Evolutionary conservation across 2,329 filamentous ascomycete genomes (phyloP), one percentile per base, ranked within the genome.

Genomic region (Albophoma yamanashiensis): DNA sequence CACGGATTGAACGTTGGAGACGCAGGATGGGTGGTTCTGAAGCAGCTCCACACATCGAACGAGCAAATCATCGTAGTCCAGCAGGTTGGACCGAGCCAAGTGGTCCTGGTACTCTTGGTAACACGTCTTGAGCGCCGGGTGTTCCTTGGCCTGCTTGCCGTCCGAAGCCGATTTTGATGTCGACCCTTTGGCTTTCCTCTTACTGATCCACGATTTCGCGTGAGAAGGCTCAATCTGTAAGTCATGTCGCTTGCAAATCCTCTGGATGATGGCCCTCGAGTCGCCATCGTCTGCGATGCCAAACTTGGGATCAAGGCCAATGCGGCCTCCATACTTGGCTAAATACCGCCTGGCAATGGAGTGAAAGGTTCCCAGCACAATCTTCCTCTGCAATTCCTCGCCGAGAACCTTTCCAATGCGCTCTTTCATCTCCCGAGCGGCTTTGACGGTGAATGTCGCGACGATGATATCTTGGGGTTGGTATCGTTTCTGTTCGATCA

Each of bases 361-460:
- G 75, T 99, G 93, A 66, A 99, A 97, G 0, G 94, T 99, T 22
- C 93, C 93, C 4, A 99, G 78, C 39, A 97, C 83, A 64, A 99
- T 79, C 67, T 86, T 89, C 59, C 82, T 86, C 69, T 92, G 89
- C 20, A 87, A 76, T 7, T 87, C 87, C 62, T 88, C 82, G 1
- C 92, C 92, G n/a, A 97, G 80, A n/a, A 90, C 81, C 61, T 82
- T 87, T 0, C 87, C 85, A 60, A 97, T 90, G 9, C 93, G 85
- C 69, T 91, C 86, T 68, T 92, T 91, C 93, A 99, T 99, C 76
- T 97, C 93, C 22, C 79, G 84, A 22, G 92, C 91, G 1, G 94
- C 92, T 73, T 97, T 97, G 72, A 96, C 92, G 2, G 94, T 99
- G 70, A 99, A 99, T 0, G 93, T 97, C 63, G 93, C 94, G 62